Conservation (phyloP, 768 basidiomycete species). For the Rhizopogon vulgaris region DNA sequence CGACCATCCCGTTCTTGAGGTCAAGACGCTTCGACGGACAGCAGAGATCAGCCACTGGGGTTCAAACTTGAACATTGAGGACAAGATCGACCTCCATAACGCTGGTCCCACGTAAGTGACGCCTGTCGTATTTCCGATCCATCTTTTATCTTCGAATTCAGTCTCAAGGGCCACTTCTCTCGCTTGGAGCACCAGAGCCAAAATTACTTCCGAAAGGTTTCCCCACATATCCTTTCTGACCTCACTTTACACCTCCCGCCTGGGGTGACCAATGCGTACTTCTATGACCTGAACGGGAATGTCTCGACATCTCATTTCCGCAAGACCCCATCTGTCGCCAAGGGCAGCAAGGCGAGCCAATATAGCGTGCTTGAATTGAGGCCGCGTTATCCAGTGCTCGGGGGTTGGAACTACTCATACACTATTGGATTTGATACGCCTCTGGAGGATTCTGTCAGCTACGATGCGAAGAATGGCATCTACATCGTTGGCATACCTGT, state of each 20-base stretch:
- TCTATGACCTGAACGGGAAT: conserved; percentile 89
- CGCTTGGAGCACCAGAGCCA: conserved; percentile 83
- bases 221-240: conserved; percentile 65
- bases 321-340: conserved; percentile 54
- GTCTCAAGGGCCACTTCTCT: conserved; percentile 93
- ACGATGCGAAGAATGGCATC: conserved; percentile 53
- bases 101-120: conserved; percentile 78
- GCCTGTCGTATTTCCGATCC: background rate
- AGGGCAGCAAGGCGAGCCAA: conserved; percentile 44
- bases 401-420: conserved; percentile 97
- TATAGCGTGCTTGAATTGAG: conserved; percentile 73
- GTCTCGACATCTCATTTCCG: conserved; percentile 92
- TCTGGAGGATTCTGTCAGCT: conserved; percentile 64
- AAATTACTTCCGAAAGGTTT: conserved; percentile 57
- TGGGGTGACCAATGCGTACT: conserved; percentile 78
- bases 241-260: conserved; percentile 79
- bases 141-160: conserved; percentile 25
- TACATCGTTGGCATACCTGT: conserved; percentile 81
- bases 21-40: conserved; percentile 62
- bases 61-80: conserved; percentile 87
- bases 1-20: conserved; percentile 75
- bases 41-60: conserved; percentile 99
- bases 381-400: conserved; percentile 89
- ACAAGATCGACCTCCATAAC: conserved; percentile 81
- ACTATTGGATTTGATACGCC: conserved; percentile 93